Evolutionary conservation across 495 filamentous ascomycete species (phyloP), one percentile per base, ranked within the genome.

Genomic region (Neurospora intermedia): DNA sequence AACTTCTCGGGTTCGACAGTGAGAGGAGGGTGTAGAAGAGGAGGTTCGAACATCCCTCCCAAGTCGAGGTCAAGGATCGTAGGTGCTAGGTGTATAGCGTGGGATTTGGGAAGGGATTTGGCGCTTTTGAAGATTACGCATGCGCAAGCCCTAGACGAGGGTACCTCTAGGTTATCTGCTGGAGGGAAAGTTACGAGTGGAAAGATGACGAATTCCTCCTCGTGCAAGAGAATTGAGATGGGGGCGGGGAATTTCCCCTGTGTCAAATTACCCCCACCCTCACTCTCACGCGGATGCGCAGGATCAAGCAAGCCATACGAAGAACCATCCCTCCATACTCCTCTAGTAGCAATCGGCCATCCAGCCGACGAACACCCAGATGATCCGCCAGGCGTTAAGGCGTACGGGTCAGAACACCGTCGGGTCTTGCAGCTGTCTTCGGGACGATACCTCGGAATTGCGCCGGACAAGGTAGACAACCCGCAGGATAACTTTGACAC

Each of bases 401-500:
- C 77, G n/a, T 86, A 85, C 72, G 84, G 54, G 0, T 18, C 27
- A 3, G 54, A 62, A 6, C 54, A 62, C 27, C 54, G 54, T 0
- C 54, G 85, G 38, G 77, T 86, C 3, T 71, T 86, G 69, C 81
- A 84, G 35, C 69, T 84, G 35, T 84, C 81, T 46, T 66, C 71
- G 18, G 85, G 85, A 6, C 45, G 48, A 15, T 83, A 78, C 43
- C 73, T 78, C 15, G 85, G 84, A 1, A 81, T 77, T 73, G 80
- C 80, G 27, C 54, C 27, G 6, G 54, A 35, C 15, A 73, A 71
- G 13, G 81, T 75, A 20, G 78, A 81, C 41, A 81, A 87, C 73
- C 70, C 77, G 38, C 78, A 84, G 46, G 81, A 86, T 62, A 87
- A 87, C 72, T 80, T 76, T 0, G 84, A 87, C 62, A 88, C 85